Base-by-base conservation (phyloP, 1,139 yeast genomes). In the Yamadazyma conglobata region DNA sequence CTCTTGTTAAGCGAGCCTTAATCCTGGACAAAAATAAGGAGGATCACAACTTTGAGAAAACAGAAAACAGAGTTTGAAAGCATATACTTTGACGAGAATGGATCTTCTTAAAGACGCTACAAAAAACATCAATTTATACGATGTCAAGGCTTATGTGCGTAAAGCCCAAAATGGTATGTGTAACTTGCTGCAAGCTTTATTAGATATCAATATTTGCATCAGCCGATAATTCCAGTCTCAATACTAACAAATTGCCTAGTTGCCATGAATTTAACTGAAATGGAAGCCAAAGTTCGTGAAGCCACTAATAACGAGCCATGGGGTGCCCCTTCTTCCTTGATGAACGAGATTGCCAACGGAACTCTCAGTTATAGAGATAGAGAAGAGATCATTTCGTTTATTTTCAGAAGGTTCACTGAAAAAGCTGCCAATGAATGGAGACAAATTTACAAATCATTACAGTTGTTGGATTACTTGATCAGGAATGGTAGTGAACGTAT, bases 301-400 rank as follows among this genome's bases (percentile, higher is more conserved):
- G 97, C 97, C 27, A 91, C 98, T 34, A 91, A 91, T 56, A 91
- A 91, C 55, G 99, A 91, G 58, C 98, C 98, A 2, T 91, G 99
- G 99, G 98, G 98, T n/a, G 94, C 96, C 3, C 79, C 95, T 2
- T 75, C 93, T 4, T 76, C 95, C 2, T 64, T 85, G 52, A 91
- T 93, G 97, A 84, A 82, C 40, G 93, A 88, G 53, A 91, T 93
- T 47, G 93, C 98, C 5, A 84, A 88, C 19, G 97, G 95, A 2
- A 91, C 98, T 5, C 86, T 86, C 60, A 86, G 85, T 58, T 84
- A 84, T 50, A 64, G 87, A 42, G 93, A 83, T 48, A 60, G 94
- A 38, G 89, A 82, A 50, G 94, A 83, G 50, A 76, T 83, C 38
- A 62, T 79, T 31, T 78, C 83, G 3, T 79, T 81, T 70, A 69